Evolutionary conservation across 169 alveolate species (phyloP), one percentile per base, ranked within the genome.

Genomic region (Cryptosporidium ubiquitum): DNA sequence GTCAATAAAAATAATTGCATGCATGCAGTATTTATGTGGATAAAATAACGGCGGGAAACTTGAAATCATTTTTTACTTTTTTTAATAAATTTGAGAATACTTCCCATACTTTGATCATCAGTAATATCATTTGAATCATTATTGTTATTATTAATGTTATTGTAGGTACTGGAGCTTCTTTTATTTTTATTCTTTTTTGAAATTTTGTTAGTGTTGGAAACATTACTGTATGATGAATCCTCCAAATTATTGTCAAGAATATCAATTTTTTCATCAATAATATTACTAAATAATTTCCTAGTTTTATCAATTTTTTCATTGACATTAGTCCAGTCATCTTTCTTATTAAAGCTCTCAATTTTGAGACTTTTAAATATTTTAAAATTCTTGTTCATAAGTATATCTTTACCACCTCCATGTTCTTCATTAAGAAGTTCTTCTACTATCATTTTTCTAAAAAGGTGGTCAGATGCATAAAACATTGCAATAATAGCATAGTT

Each of bases 331-430:
- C 73, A 79, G 18, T 79, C 70, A 31, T 57, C 85, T 33, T 61
- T 40, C 47, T 79, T 64, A 20, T 7, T 16, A 64, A 61, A 79
- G 33, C 60, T 61, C 61, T 58, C 79, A 42, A 79, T 79, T 23
- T 79, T 64, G 14, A 58, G 47, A 10, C 79, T 79, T 44, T 79
- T 79, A 23, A 61, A 79, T 79, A 79, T 61, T 64, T 58, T 61
- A 40, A 61, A 79, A 47, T 79, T 79, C 57, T 64, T 60, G 23
- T 35, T 40, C 68, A 61, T 60, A 29, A 79, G 60, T 29, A 61
- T 31, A 29, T 79, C 75, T 31, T 58, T 73, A 18, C 85, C 89
- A 16, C 89, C 89, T 18, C 89, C 89, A 20, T 58, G 73, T 64
- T 79, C 89, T 47, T 79, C 75, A 47, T 79, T 40, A 4, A 79